Conservation (phyloP, 108 stramenopile genomes). For the Bacterosira constricta region DNA sequence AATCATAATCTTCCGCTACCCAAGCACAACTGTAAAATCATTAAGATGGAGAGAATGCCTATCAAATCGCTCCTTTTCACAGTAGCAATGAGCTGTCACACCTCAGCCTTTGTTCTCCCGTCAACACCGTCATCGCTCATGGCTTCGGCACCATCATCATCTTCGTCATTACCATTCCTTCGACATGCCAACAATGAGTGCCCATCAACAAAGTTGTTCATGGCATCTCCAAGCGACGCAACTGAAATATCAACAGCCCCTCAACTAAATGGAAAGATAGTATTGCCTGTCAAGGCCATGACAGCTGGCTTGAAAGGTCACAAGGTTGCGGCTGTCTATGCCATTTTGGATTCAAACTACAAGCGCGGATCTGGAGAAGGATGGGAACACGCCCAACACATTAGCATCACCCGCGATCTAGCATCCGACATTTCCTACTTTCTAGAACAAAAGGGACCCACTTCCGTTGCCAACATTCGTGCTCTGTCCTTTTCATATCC, state of each 20-base stretch:
- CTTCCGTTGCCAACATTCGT: slow-evolving; percentile 63
- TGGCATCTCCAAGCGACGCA: too few relatives aligned
- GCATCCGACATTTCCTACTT: slow-evolving; percentile 31
- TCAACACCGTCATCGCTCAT: too few relatives aligned
- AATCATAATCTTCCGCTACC: too few relatives aligned
- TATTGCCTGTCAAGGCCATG: slow-evolving; percentile 68
- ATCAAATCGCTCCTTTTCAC: too few relatives aligned
- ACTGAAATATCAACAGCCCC: slow-evolving; percentile 50
- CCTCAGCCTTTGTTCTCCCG: too few relatives aligned
- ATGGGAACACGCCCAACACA: slow-evolving; percentile 68
- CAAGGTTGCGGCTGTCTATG: slow-evolving; percentile 79
- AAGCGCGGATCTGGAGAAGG: slow-evolving; percentile 59
- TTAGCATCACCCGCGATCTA: slow-evolving; percentile 74
- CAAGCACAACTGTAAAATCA: too few relatives aligned
- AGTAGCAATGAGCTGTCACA: too few relatives aligned
- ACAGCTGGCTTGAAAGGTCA: slow-evolving; percentile 59
- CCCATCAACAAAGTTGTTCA: too few relatives aligned
- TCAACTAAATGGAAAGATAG: slow-evolving; percentile 72
- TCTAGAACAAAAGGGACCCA: slow-evolving; percentile 33
- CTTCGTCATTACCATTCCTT: too few relatives aligned
- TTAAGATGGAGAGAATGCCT: too few relatives aligned
- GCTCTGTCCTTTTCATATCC: slow-evolving; percentile 77
- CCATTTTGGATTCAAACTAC: slow-evolving; percentile 64
- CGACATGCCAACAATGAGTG: too few relatives aligned
- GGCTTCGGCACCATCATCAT: too few relatives aligned